phyloP scores from a whole-genome alignment of 2,329 filamentous ascomycete genomes.

The Thielaviopsis populi region DNA sequence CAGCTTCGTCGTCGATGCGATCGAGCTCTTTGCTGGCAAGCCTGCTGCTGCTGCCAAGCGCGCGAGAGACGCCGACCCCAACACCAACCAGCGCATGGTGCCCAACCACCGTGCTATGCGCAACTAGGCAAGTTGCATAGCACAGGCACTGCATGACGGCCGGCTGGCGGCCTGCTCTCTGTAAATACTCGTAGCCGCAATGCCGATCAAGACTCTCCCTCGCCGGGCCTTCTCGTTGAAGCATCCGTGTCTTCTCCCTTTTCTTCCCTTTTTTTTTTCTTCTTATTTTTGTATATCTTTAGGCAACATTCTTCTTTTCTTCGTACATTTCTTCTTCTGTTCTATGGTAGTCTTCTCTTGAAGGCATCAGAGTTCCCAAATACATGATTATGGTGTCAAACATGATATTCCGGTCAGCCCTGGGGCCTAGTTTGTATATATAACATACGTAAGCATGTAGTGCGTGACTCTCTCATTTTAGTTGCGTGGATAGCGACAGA shows the following conservation, averaged over 20 bases:
- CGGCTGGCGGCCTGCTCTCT: neutral
- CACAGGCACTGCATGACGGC: neutral
- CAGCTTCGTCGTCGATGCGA: conserved; percentile 28
- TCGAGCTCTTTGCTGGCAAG: conserved; percentile 16
- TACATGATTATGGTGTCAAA: neutral
- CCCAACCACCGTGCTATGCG: neutral
- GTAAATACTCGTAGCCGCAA: neutral
- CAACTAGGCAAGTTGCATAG: neutral
- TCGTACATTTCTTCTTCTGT: neutral
- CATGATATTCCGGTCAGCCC: neutral
- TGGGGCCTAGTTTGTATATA: neutral
- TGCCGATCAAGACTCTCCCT: neutral
- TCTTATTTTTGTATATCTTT: neutral
- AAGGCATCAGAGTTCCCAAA: neutral
- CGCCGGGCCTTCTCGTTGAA: neutral
- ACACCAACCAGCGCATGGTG: neutral
- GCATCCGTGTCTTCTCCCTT: neutral
- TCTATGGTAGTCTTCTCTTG: neutral
- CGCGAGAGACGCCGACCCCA: neutral
- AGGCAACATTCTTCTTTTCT: neutral
- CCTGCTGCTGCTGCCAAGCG: conserved; percentile 2
- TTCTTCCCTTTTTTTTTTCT: neutral
- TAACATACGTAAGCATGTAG: too few species aligned
- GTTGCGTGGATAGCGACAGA: neutral
- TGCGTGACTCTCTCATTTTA: neutral